phyloP scores from a whole-genome alignment of 139 green algal species.

The Chlorella sp. region DNA sequence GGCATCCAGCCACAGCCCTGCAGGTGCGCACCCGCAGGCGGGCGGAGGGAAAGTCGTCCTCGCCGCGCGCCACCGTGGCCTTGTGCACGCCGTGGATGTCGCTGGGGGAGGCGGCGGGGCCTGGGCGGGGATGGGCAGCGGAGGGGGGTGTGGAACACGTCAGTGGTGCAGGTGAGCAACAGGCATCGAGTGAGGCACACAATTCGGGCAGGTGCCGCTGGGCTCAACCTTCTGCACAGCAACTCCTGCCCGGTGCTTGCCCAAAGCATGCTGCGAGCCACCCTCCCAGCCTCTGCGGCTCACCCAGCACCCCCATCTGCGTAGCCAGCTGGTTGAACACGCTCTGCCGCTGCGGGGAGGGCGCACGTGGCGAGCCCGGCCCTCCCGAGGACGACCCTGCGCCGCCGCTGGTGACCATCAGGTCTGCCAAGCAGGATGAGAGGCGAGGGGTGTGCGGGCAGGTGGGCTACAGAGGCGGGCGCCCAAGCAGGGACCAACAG shows the following conservation, averaged over 20 bases:
- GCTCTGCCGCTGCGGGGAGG: slow-evolving; percentile 17
- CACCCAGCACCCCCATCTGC: slow-evolving; percentile 29
- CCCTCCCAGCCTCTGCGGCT: slow-evolving; percentile 6
- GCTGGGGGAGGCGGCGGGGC: neutral
- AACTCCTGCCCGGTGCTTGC: no score
- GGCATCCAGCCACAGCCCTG: no score
- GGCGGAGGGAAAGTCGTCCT: slow-evolving; percentile 67
- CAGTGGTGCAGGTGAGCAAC: no score
- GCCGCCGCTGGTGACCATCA: slow-evolving; percentile 29
- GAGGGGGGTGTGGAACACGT: no score
- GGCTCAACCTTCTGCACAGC: no score
- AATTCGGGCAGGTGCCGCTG: no score
- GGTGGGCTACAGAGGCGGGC: neutral
- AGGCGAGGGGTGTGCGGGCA: neutral
- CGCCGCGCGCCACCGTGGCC: slow-evolving; percentile 75
- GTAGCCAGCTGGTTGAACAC: slow-evolving; percentile 40
- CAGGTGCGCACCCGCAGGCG: slow-evolving; percentile 12
- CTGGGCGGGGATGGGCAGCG: no score
- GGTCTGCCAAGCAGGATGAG: slow-evolving; percentile 11
- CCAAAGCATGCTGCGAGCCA: no score
- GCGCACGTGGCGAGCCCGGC: neutral
- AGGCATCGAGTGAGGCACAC: no score
- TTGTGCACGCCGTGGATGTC: slow-evolving; percentile 39
- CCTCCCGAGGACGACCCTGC: neutral
- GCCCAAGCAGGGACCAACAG: no score